Base-by-base conservation (phyloP, 352 stramenopile genomes). In the Globisporangium acanthophoron region DNA sequence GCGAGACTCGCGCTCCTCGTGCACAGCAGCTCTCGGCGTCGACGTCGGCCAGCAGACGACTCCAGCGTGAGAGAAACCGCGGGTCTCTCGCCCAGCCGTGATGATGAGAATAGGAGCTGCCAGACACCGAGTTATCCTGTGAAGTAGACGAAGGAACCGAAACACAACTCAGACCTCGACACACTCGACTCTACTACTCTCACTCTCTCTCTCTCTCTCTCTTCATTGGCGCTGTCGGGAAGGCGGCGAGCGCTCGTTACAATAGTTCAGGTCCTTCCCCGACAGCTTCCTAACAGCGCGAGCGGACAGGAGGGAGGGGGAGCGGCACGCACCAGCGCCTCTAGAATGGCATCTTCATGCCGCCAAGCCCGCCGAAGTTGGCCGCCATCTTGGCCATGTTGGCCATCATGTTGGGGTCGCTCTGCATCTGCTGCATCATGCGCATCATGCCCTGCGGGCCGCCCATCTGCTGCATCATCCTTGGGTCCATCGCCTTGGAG, bases 401-500 rank as follows among this genome's bases (percentile, higher is more conserved):
- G 55, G 74, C 75, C 61, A 93, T 57, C 63, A 73, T 70, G 58
- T 64, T 83, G 9, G 81, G 77, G 61, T 95, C 85, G 58, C 71
- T 80, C 69, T 90, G 78, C 92, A 98, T 98, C 70, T 98, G 90
- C 74, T 96, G 85, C 69, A 99, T 85, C 90, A 98, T 97, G 54
- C 85, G 80, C 72, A 96, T 95, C 80, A 94, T 94, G 66, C 85
- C 82, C 69, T 93, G 79, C 27, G 80, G 69, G 0, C 83, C 80
- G 45, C 80, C 79, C 75, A 96, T 90, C 48, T 94, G 74, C 64
- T 73, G 75, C 78, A 97, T 88, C 92, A 98, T 97, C 73, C 96
- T 90, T 31, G 85, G 87, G 62, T 97, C 90, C 78, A 97, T 96
- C 13, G 91, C 84, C 68, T 97, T 97, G 54, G 96, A 96, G 16